Evolutionary conservation across 352 stramenopile species (phyloP).

Genomic region (Plasmopara halstedii): DNA sequence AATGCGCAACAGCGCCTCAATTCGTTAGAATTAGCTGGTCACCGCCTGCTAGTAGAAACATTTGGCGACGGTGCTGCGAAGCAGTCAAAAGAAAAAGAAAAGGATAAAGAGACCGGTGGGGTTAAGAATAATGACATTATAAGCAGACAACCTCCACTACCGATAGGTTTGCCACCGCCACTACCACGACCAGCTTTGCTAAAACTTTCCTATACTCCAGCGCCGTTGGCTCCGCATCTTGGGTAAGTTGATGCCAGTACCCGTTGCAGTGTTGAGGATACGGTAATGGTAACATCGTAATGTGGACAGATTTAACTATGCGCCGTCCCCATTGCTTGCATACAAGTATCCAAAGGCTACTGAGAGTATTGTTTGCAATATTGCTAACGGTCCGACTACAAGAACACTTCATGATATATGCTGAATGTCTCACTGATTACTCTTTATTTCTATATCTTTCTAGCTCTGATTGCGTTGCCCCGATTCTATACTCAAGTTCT

Average conservation of each 20-base stretch:
- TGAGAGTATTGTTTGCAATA: slow-evolving; percentile 74
- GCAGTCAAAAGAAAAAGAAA: slow-evolving; percentile 4
- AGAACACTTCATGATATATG: not conserved
- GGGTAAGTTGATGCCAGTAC: slow-evolving; percentile 27
- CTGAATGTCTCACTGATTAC: slow-evolving; percentile 1
- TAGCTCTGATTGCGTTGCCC: slow-evolving; percentile 78
- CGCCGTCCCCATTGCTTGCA: slow-evolving; percentile 69
- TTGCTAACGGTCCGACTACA: slow-evolving; percentile 65
- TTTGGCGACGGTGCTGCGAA: slow-evolving; percentile 10
- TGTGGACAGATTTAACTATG: slow-evolving; percentile 63
- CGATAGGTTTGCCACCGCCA: slow-evolving; percentile 25
- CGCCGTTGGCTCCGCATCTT: slow-evolving; percentile 61
- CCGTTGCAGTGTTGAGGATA: not conserved
- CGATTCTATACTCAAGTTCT: slow-evolving; percentile 88
- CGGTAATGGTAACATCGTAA: not conserved
- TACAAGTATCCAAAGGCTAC: slow-evolving; percentile 85
- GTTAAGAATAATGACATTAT: not conserved
- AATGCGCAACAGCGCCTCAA: slow-evolving; percentile 38
- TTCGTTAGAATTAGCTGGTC: slow-evolving; percentile 46
- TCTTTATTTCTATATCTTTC: not conserved
- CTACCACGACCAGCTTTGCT: slow-evolving; percentile 15
- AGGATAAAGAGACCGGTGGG: not conserved
- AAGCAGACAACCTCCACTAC: slow-evolving; percentile 19
- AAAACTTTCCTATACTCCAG: slow-evolving; percentile 21
- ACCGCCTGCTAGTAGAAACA: slow-evolving; percentile 30